Evolutionary conservation across 2,329 filamentous ascomycete species (phyloP).

Genomic region (Paecilomyces formosus): DNA sequence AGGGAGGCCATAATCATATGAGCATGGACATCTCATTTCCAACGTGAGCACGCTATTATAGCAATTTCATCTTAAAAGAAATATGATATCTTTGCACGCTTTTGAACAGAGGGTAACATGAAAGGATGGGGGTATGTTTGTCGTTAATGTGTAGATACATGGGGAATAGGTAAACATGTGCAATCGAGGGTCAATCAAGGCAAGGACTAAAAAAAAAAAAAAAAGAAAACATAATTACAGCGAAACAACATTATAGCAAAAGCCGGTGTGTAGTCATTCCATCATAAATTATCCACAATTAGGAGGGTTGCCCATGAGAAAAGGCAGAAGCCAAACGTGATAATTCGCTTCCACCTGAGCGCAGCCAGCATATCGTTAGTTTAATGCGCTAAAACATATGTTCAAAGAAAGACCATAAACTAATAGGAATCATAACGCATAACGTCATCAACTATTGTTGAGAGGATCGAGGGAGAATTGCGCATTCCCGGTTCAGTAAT

Average conservation of each 20-base stretch:
- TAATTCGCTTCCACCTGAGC: not conserved
- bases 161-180: constrained; percentile 4
- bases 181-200: constrained; percentile 5
- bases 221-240: not conserved
- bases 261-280: not conserved
- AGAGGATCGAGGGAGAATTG: constrained; percentile 8
- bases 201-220: not conserved
- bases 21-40: not conserved
- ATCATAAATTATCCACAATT: not conserved
- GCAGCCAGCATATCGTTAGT: not conserved
- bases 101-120: not conserved
- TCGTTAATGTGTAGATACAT: not conserved
- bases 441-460: not conserved
- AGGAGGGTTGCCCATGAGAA: not conserved
- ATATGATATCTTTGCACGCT: not conserved
- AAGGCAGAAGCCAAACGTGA: not conserved
- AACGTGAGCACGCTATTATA: not conserved
- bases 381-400: not conserved
- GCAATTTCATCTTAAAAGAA: not conserved
- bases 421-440: not conserved
- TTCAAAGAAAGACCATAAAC: not conserved
- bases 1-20: not conserved
- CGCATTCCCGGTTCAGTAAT: constrained; percentile 12
- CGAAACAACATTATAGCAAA: not conserved
- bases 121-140: not conserved